phyloP scores from a whole-genome alignment of 805 yeast genomes.

The Suhomyces sp. region DNA sequence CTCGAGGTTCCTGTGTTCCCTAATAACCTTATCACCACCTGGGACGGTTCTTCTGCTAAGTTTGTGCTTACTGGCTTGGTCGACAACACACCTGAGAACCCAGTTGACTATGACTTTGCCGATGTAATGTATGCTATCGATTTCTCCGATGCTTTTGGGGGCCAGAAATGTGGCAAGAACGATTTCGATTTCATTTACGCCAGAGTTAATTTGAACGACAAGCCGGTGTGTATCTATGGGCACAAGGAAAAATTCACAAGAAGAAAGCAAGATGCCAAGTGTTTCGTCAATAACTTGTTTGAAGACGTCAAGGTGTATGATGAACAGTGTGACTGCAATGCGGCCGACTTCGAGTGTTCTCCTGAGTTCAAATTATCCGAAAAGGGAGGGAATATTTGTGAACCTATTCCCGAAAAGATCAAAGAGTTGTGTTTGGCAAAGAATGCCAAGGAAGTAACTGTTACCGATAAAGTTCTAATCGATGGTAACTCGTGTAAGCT shows the following conservation, averaged over 20 bases:
- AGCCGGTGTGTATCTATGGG: constrained; percentile 63
- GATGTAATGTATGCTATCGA: constrained; percentile 45
- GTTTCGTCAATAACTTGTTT: constrained; percentile 52
- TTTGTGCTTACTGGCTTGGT: constrained; percentile 50
- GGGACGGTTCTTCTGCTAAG: constrained; percentile 66
- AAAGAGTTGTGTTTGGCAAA: constrained; percentile 21
- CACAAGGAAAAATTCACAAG: constrained; percentile 60
- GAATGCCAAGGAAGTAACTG: constrained; percentile 19
- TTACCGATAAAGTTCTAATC: constrained; percentile 40
- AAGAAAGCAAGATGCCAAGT: constrained; percentile 62
- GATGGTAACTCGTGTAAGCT: constrained; percentile 46
- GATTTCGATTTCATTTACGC: constrained; percentile 71
- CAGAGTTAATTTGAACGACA: constrained; percentile 33
- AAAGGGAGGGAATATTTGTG: constrained; percentile 45
- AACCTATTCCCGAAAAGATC: constrained; percentile 29
- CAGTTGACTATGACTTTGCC: constrained; percentile 6
- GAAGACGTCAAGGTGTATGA: constrained; percentile 47
- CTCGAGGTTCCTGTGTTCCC: constrained; percentile 46
- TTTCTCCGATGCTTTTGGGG: constrained; percentile 55
- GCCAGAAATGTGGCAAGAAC: constrained; percentile 36
- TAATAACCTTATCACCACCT: constrained; percentile 48
- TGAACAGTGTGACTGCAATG: constrained; percentile 62
- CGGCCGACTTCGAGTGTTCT: constrained; percentile 69
- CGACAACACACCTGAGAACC: constrained; percentile 11
- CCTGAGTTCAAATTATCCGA: constrained; percentile 38